Conservation (phyloP, 2,329 filamentous ascomycete species). For the Thelonectria blattea region DNA sequence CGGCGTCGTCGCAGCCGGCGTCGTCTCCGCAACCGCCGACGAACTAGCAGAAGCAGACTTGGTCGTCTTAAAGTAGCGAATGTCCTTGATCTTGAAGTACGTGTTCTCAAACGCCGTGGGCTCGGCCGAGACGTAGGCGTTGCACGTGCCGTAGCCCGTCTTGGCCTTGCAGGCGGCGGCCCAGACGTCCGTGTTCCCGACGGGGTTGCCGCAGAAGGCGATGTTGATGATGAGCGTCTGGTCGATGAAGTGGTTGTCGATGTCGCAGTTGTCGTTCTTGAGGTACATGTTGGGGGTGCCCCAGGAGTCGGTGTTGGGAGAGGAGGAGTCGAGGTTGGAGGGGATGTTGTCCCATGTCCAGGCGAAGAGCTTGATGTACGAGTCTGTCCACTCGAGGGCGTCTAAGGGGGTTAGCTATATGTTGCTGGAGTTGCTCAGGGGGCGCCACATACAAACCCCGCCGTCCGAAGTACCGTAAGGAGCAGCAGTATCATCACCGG, state of each 20-base stretch:
- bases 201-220: conserved; percentile 76
- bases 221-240: conserved; percentile 79
- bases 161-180: conserved; percentile 27
- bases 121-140: conserved; percentile 46
- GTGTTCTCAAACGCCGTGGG: conserved; percentile 46
- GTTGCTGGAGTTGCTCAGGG: conserved; percentile 45
- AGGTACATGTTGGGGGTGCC: conserved; percentile 68
- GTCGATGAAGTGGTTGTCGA: conserved; percentile 65
- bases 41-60: conserved; percentile 21
- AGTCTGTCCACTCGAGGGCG: conserved; percentile 51
- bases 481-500: conserved; percentile 45
- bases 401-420: conserved; percentile 25
- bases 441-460: conserved; percentile 46
- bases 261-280: conserved; percentile 64
- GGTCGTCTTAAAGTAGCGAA: conserved; percentile 41
- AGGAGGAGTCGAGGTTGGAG: conserved; percentile 44
- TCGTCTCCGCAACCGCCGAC: not conserved
- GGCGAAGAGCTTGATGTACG: conserved; percentile 50
- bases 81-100: conserved; percentile 54
- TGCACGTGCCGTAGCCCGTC: conserved; percentile 38
- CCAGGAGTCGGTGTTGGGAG: conserved; percentile 69
- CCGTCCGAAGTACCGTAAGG: conserved; percentile 47
- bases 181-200: conserved; percentile 43
- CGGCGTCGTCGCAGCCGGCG: not conserved
- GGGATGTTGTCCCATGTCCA: conserved; percentile 45